phyloP scores from a whole-genome alignment of 2,329 filamentous ascomycete species.

The Sordariomycetes sp. region DNA sequence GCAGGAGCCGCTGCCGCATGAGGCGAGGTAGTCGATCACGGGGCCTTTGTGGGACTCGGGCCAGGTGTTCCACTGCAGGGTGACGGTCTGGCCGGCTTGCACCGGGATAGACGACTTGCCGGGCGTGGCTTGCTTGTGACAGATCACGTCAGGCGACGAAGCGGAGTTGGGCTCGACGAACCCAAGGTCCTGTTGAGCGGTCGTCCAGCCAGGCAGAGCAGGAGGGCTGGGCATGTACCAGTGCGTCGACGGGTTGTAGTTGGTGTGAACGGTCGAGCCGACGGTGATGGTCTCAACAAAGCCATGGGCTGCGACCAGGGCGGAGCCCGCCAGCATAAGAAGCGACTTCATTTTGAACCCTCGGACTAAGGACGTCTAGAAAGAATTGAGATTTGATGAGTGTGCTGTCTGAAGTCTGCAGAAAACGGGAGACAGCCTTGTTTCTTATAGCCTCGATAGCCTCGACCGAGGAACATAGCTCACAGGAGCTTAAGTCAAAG shows the following conservation, averaged over 20 bases:
- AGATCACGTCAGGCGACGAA: slow-evolving; percentile 29
- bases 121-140: slow-evolving; percentile 27
- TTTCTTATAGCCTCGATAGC: no score
- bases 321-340: slow-evolving; percentile 1
- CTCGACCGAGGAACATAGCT: no score
- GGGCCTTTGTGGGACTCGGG: slow-evolving; percentile 34
- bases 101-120: slow-evolving; percentile 23
- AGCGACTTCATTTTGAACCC: slow-evolving; percentile 3
- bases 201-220: slow-evolving; percentile 22
- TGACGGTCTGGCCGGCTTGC: slow-evolving; percentile 24
- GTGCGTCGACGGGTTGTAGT: slow-evolving; percentile 4
- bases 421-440: no score
- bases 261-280: slow-evolving; percentile 1
- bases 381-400: no score
- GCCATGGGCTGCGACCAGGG: slow-evolving; percentile 5
- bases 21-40: slow-evolving; percentile 53
- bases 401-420: no score
- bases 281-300: slow-evolving; percentile 6
- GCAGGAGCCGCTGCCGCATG: slow-evolving; percentile 38
- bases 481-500: no score
- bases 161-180: slow-evolving; percentile 32
- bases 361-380: no score
- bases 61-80: slow-evolving; percentile 28
- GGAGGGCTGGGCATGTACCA: slow-evolving; percentile 7
- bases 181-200: slow-evolving; percentile 33